phyloP scores from a whole-genome alignment of 2,329 filamentous ascomycete genomes.

The Emmonsiellopsis sp. region DNA sequence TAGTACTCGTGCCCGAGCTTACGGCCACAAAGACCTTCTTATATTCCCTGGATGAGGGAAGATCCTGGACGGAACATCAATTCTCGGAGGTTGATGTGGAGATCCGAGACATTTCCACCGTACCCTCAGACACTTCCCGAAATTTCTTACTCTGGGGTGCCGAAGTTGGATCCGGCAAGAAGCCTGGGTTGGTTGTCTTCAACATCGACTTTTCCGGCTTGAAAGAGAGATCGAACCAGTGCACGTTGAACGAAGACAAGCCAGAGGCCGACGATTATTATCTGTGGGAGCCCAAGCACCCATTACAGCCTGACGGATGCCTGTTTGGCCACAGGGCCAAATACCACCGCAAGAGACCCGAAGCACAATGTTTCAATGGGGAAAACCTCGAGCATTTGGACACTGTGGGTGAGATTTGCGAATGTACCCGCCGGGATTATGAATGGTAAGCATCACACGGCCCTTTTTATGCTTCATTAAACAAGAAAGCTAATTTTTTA shows the following conservation, averaged over 20 bases:
- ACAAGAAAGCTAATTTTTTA: slow-evolving; percentile 1
- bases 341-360: slow-evolving; percentile 83
- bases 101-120: slow-evolving; percentile 73
- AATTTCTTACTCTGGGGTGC: slow-evolving; percentile 87
- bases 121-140: slow-evolving; percentile 78
- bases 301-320: slow-evolving; percentile 66
- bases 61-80: slow-evolving; percentile 64
- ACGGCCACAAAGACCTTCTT: slow-evolving; percentile 58
- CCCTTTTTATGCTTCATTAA: neutral
- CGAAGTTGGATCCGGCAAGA: slow-evolving; percentile 35
- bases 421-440: slow-evolving; percentile 74
- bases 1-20: slow-evolving; percentile 72
- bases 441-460: slow-evolving; percentile 61
- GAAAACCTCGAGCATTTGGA: slow-evolving; percentile 61
- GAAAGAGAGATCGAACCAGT: slow-evolving; percentile 53
- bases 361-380: slow-evolving; percentile 72
- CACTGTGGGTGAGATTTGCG: slow-evolving; percentile 63
- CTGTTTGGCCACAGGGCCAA: slow-evolving; percentile 84
- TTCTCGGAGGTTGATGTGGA: slow-evolving; percentile 64
- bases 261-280: slow-evolving; percentile 62
- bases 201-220: slow-evolving; percentile 86
- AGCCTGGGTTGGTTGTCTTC: slow-evolving; percentile 55
- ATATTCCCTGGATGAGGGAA: slow-evolving; percentile 74
- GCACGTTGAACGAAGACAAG: slow-evolving; percentile 55
- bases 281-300: slow-evolving; percentile 80